phyloP scores from a whole-genome alignment of 2,329 filamentous ascomycete species.

The Pseudopithomyces maydicus region DNA sequence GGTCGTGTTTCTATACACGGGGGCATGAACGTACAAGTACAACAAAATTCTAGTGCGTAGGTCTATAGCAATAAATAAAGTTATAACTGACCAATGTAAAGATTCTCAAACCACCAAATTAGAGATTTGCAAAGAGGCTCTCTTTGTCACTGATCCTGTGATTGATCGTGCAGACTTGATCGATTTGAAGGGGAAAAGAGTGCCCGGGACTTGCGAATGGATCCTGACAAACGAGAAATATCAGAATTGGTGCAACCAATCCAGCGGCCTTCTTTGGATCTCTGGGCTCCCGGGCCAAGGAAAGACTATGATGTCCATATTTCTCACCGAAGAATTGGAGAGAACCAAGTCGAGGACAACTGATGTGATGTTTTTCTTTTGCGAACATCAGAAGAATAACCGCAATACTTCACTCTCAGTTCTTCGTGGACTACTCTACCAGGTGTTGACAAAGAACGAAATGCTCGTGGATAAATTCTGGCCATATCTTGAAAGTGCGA shows the following conservation, averaged over 20 bases:
- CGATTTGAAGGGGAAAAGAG: constrained; percentile 14
- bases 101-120: too few relatives aligned
- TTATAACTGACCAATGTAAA: too few relatives aligned
- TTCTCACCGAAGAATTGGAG: constrained; percentile 29
- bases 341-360: background rate
- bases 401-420: constrained; percentile 30
- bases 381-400: constrained; percentile 25
- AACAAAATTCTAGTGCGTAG: too few relatives aligned
- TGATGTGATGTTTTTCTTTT: constrained; percentile 28
- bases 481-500: constrained; percentile 13
- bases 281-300: constrained; percentile 35
- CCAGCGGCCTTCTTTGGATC: constrained; percentile 25
- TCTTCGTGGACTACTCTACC: constrained; percentile 29
- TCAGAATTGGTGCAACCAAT: constrained; percentile 16
- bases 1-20: too few relatives aligned
- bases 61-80: too few relatives aligned
- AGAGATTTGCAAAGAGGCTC: too few relatives aligned
- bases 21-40: too few relatives aligned
- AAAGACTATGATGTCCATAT: constrained; percentile 40
- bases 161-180: constrained; percentile 16
- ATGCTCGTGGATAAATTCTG: constrained; percentile 18
- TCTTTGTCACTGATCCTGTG: constrained; percentile 17
- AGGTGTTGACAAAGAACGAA: constrained; percentile 21
- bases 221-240: constrained; percentile 19
- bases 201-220: constrained; percentile 35